These are phyloP conservation scores for Rhynchosporium graminicola DNA, from an alignment of 2,329 filamentous ascomycete genomes.

Conservation along the genomic window DNA sequence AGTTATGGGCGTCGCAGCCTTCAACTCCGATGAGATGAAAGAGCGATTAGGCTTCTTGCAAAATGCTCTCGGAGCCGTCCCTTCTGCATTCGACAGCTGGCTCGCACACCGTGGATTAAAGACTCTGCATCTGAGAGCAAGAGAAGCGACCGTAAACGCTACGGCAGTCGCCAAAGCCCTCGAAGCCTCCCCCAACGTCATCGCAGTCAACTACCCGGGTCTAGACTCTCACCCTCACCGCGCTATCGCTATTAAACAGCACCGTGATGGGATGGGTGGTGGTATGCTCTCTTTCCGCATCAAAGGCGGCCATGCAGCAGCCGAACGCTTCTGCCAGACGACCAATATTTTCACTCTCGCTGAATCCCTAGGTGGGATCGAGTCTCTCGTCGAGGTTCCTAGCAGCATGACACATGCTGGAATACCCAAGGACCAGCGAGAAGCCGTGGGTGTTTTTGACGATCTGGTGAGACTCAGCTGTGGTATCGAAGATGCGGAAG, in stretches of 20 bases:
- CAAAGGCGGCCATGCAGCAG: constrained; percentile 79
- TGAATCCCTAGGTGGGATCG: constrained; percentile 88
- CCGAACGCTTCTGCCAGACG: constrained; percentile 86
- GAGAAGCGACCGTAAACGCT: constrained; percentile 82
- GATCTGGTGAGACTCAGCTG: constrained; percentile 93
- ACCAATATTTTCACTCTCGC: constrained; percentile 92
- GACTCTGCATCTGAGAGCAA: constrained; percentile 89
- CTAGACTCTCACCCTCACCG: constrained; percentile 85
- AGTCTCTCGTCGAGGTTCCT: constrained; percentile 88
- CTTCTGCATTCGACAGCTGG: constrained; percentile 96
- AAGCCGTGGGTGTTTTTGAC: constrained; percentile 91
- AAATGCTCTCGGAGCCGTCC: constrained; percentile 95
- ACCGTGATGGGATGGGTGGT: constrained; percentile 90
- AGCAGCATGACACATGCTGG: constrained; percentile 97
- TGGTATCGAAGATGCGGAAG: constrained; percentile 86
- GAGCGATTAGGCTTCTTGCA: constrained; percentile 85
- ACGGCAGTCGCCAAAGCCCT: constrained; percentile 74
- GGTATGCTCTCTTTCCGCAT: constrained; percentile 98
- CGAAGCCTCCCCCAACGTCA: constrained; percentile 76
- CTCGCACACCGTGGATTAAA: constrained; percentile 96
- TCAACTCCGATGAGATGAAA: constrained; percentile 82
- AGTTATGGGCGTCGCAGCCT: constrained; percentile 94
- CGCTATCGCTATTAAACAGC: constrained; percentile 82
- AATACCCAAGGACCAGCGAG: constrained; percentile 86
- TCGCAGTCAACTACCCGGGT: constrained; percentile 94